Base-by-base conservation (phyloP, 805 yeast species). In the Candida succiphila region DNA sequence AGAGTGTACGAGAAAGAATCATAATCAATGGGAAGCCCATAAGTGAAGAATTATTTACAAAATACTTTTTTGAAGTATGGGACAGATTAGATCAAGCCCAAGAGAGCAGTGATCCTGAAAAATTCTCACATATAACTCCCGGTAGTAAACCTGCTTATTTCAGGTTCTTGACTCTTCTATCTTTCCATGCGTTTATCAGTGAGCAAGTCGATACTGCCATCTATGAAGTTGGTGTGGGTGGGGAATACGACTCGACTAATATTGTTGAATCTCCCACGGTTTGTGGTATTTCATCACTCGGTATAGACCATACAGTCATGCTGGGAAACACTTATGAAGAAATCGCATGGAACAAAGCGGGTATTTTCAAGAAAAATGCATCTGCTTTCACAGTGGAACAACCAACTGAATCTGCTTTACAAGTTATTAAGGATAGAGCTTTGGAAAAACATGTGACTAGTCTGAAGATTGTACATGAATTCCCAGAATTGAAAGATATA, bases 151-250 rank as follows among this genome's bases (percentile, higher is more conserved):
- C 98, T 12, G 89, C 86, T 52, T 92, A 92, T 55, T 92, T 92
- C 69, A 78, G 94, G 51, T 94, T 73, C 56, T 61, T 92, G 52
- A 92, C 99, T 0, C 59, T 94, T 14, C 56, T 92, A 38, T 85
- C 96, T 3, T 92, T 87, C 63, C 96, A 94, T 53, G 81, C 86
- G 1, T 94, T 94, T 46, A 54, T 85, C 59, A 68, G 73, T 35
- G 98, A 92, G 57, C 81, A 83, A 2, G 88, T 92, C n/a, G 83
- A 87, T 50, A 73, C 95, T 24, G 96, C 97, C 10, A 79, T 92
- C 25, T 87, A 84, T 51, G 99, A 92, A 55, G 99, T 94, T 21
- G 99, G 99, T 17, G 95, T 92, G 31, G 99, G 99, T 20, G 99
- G 99, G 6, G 94, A 84, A 51, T 86, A 76, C 49, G 99, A 92